These are phyloP conservation scores for Fusarium sp. DNA, from an alignment of 2,329 filamentous ascomycete genomes.

Conservation along the genomic window DNA sequence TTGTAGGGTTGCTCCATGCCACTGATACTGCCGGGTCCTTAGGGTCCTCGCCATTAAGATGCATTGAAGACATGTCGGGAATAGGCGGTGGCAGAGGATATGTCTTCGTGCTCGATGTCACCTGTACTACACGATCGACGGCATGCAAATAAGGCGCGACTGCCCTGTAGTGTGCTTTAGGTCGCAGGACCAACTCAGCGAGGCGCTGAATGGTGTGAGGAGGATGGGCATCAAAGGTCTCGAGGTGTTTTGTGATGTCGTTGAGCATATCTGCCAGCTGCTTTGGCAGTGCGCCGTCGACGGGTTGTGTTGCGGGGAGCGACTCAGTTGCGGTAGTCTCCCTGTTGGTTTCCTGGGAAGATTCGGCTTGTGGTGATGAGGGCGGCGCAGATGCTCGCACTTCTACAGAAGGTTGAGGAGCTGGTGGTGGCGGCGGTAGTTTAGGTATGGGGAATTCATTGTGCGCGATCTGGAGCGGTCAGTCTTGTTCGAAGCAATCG, in stretches of 20 bases:
- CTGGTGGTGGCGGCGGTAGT: constrained; percentile 61
- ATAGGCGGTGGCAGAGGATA: constrained; percentile 85
- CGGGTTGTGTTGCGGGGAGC: constrained; percentile 51
- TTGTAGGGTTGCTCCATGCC: constrained; percentile 63
- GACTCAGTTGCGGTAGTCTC: constrained; percentile 71
- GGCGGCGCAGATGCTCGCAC: constrained; percentile 60
- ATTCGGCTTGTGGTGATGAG: constrained; percentile 58
- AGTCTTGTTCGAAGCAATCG: background rate
- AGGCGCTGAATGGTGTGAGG: constrained; percentile 95
- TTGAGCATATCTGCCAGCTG: constrained; percentile 73
- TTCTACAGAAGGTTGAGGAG: constrained; percentile 57
- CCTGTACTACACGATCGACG: constrained; percentile 88
- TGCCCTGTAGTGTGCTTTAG: constrained; percentile 82
- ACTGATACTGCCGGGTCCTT: constrained; percentile 56
- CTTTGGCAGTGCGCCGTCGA: constrained; percentile 68
- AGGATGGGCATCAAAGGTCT: constrained; percentile 78
- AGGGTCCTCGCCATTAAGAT: constrained; percentile 72
- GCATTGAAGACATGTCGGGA: constrained; percentile 68
- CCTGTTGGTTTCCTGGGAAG: constrained; percentile 73
- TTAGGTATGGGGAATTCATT: constrained; percentile 81
- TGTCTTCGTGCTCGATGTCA: constrained; percentile 82
- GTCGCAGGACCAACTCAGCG: constrained; percentile 84
- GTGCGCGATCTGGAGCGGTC: constrained; percentile 73
- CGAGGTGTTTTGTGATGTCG: constrained; percentile 73
- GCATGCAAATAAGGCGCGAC: constrained; percentile 90